A percentile compares a stretch with the other conserved stretches of the same genome.
phyloP scores from a whole-genome alignment of 345 rosid genomes.

The Anastatica hierochuntica region DNA sequence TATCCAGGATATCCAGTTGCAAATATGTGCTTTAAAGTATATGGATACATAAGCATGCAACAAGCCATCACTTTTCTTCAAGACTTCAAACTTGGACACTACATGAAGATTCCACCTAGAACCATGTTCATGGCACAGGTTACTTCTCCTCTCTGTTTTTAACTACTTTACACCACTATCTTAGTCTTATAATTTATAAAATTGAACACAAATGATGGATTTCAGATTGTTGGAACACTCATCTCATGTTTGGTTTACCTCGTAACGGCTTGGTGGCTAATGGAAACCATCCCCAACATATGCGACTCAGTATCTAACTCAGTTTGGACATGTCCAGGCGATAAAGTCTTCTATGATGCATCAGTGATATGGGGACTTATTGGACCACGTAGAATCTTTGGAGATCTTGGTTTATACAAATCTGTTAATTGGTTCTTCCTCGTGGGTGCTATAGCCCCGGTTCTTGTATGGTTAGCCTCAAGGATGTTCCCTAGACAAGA shows the following conservation, averaged over 20 bases:
- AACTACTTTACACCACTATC: not conserved
- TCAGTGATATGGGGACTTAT: conserved; percentile 94
- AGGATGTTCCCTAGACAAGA: conserved; percentile 66
- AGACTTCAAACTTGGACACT: conserved; percentile 96
- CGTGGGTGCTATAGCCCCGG: conserved; percentile 63
- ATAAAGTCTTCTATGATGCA: conserved; percentile 87
- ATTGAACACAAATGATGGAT: too few relatives aligned
- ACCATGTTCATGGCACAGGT: conserved; percentile 99
- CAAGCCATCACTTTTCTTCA: conserved; percentile 86
- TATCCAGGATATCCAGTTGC: conserved; percentile 97
- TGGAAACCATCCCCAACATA: conserved; percentile 79
- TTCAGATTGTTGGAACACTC: conserved; percentile 83
- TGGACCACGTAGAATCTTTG: conserved; percentile 87
- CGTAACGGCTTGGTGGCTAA: conserved; percentile 93
- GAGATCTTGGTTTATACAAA: conserved; percentile 63
- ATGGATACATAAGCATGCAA: conserved; percentile 89
- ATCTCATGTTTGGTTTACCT: conserved; percentile 74
- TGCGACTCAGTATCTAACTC: conserved; percentile 58
- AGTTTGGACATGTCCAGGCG: conserved; percentile 86
- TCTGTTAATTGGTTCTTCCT: conserved; percentile 92
- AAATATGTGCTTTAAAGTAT: conserved; percentile 95
- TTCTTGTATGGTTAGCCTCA: conserved; percentile 70
- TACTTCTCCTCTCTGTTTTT: not conserved
- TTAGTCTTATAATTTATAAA: conserved; percentile 5
- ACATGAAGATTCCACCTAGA: conserved; percentile 96